These are phyloP conservation scores for Colletotrichum musicola DNA, from an alignment of 2,329 filamentous ascomycete species.

Conservation along the genomic window DNA sequence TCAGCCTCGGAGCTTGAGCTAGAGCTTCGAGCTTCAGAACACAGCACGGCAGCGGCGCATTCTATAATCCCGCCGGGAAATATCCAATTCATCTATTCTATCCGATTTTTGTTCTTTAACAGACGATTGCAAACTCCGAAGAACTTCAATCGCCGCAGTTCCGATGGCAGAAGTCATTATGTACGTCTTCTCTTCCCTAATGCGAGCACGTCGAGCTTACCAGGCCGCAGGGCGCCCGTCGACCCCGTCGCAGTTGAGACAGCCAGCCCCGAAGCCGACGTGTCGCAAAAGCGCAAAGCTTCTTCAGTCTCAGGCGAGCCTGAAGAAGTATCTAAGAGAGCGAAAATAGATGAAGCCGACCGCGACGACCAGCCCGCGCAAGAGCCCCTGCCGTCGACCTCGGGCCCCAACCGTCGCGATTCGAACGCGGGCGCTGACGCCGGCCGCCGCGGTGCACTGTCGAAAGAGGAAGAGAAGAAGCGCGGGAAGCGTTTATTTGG, in stretches of 20 bases:
- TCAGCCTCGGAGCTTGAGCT: constrained; percentile 35
- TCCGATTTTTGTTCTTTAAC: neutral
- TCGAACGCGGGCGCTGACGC: constrained; percentile 37
- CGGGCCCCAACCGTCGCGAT: neutral
- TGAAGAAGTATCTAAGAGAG: constrained; percentile 39
- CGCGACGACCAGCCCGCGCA: constrained; percentile 1
- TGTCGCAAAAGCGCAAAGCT: constrained; percentile 49
- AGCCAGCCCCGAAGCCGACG: constrained; percentile 11
- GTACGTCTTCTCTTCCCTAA: constrained; percentile 6
- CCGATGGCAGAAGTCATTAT: constrained; percentile 26
- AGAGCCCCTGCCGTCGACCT: neutral
- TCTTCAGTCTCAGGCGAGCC: constrained; percentile 40
- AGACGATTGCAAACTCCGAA: neutral
- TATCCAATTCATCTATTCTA: neutral
- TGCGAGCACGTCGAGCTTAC: constrained; percentile 15
- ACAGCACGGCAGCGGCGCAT: constrained; percentile 10
- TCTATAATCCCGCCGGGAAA: neutral
- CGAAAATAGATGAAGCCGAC: constrained; percentile 36
- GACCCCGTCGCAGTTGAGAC: constrained; percentile 8
- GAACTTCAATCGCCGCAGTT: neutral
- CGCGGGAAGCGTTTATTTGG: constrained; percentile 90
- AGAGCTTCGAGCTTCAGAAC: constrained; percentile 19
- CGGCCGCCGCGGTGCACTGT: constrained; percentile 50
- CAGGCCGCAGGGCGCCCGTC: constrained; percentile 18
- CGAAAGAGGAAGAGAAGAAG: constrained; percentile 79